phyloP scores from a whole-genome alignment of 23 red algal genomes.

The Porphyridium purpureum region DNA sequence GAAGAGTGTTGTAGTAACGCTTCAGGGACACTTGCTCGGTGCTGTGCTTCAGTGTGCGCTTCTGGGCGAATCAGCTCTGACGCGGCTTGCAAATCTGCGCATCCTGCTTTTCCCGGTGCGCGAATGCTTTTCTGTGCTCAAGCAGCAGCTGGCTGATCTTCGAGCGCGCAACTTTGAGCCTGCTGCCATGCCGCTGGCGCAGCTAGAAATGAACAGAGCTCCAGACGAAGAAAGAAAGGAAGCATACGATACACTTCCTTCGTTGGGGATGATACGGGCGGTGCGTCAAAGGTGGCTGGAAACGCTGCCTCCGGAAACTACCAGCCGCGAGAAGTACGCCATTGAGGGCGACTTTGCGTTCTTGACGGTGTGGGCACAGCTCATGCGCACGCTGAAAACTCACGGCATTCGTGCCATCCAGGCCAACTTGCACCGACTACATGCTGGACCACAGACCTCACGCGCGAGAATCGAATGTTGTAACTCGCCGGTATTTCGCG shows the following conservation, averaged over 20 bases:
- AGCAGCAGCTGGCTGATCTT: too few species aligned
- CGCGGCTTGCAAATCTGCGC: too few species aligned
- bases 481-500: too few species aligned
- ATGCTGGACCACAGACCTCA: constrained; percentile 2
- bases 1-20: too few species aligned
- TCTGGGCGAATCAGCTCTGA: too few species aligned
- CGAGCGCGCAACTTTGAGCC: too few species aligned
- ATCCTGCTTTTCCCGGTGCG: too few species aligned
- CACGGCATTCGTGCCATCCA: not conserved
- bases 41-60: too few species aligned
- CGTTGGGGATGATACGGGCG: not conserved
- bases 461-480: not conserved
- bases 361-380: not conserved
- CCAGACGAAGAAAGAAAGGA: constrained; percentile 6
- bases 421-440: not conserved
- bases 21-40: too few species aligned
- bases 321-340: not conserved
- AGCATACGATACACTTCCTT: not conserved
- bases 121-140: too few species aligned
- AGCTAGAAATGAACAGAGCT: too few species aligned
- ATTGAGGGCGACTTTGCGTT: not conserved
- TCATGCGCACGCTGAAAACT: not conserved
- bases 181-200: too few species aligned
- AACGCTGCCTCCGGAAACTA: constrained; percentile 11
- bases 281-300: constrained; percentile 8